Base-by-base conservation (phyloP, 2,329 filamentous ascomycete species). In the Ophiocordyceps polyrhachis-furcata region DNA sequence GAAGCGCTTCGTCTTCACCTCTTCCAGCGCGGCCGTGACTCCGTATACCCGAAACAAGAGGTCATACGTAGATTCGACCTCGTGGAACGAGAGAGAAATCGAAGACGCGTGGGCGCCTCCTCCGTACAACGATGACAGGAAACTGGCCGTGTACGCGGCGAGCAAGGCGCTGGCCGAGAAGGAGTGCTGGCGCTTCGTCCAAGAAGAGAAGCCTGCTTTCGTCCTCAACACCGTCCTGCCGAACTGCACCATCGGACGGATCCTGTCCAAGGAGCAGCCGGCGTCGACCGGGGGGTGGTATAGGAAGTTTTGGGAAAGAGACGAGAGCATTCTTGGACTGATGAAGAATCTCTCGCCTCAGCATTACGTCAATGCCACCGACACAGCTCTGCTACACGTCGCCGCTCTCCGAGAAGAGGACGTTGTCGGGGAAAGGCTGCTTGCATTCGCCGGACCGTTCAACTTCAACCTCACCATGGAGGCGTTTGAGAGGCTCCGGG, bases 1-100 rank as follows among this genome's bases (percentile, higher is more conserved):
- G 2, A 58, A 56, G 44, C 55, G 61, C 3, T 58, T 68, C 29
- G 62, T 68, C 5, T 49, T 62, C 35, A 67, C 64, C 0, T 62
- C 59, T 17, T 64, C 62, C 1, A 55, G 58, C 0, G 49, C 52
- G 2, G 51, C 58, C 0, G 47, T 47, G 5, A 43, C 55, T 3
- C 50, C 46, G 3, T 49, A 50, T 1, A 45, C 53, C 4, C 50
- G 52, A 2, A 47, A 51, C 17, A 49, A 44, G 17, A 15, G 20
- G 25, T 25, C 43, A 14, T 25, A 29, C 8, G 25, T 48, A 29
- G 43, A 55, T 15, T 50, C 51, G 35, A 52, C 57, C 20, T 57
- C 53, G 1, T 66, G 61, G 62, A 64, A 64, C 46, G 51, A 60
- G 20, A 48, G 49, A 13, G 53, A 52, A 21, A 46, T 57, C 41